Evolutionary conservation across 2,329 filamentous ascomycete species (phyloP), one percentile per base, ranked within the genome.

Genomic region (Diplocarpon mali): DNA sequence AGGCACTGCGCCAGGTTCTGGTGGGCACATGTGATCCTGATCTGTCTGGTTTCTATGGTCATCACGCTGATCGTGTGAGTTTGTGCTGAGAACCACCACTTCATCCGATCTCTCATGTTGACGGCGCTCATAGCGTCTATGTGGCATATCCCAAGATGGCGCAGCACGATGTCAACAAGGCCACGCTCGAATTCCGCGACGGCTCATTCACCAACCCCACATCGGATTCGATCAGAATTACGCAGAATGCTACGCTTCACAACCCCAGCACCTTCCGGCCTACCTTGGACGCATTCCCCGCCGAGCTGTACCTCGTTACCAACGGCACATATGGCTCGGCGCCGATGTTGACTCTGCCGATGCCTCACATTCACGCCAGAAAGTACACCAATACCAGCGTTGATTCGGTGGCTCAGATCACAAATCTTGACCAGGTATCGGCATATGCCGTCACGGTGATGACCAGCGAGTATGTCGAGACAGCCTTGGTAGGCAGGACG

Each of bases 71-170:
- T 72, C 31, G 60, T 80, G 73, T 77, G 67, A 65, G 72, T 65
- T 38, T 27, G 41, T 42, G 29, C 32, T 13, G 16, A 15, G 12
- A 27, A n/a, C 17, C 13, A 20, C 5, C 31, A 15, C 20, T 34
- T 20, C 40, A 31, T 40, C 30, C 16, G 1, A 9, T 16, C 10
- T n/a, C 20, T 31, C n/a, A 8, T 13, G 35, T 36, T 36, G 7
- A 40, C 7, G 9, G 28, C 35, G 17, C 35, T 13, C 30, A 24
- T 51, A 75, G 72, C 32, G 66, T 78, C 38, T 80, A 70, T 54
- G 75, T 79, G 41, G 75, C 60, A 2, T 75, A 78, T 54, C 76
- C 75, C 14, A 68, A 70, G 28, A 75, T 74, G 46, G 75, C 75
- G 29, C 76, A 78, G 53, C 47, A 60, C 34, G 68, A 69, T 40